Evolutionary conservation across 345 rosid species (phyloP).

Genomic region (Brassica nigra): DNA sequence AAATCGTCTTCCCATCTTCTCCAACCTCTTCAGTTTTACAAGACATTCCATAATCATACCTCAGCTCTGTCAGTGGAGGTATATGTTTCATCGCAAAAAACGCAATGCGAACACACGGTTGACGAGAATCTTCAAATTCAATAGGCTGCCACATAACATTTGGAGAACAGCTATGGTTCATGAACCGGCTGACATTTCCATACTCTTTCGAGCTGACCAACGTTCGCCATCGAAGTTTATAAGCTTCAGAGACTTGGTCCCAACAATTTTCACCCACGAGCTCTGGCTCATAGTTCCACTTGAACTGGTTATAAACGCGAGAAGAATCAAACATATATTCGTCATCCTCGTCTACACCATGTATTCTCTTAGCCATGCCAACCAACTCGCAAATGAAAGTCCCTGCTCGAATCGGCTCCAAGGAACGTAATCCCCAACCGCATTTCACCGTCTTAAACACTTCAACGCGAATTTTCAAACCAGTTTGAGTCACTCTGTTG

Average conservation of each 20-base stretch:
- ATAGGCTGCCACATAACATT: slow-evolving; percentile 63
- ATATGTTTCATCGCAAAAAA: slow-evolving; percentile 50
- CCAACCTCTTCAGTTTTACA: neutral
- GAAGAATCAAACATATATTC: slow-evolving; percentile 60
- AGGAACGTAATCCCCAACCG: slow-evolving; percentile 59
- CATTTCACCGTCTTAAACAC: slow-evolving; percentile 45
- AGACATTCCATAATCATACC: slow-evolving; percentile 50
- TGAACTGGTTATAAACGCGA: slow-evolving; percentile 28
- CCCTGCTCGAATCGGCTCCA: slow-evolving; percentile 46
- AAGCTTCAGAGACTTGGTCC: slow-evolving; percentile 29
- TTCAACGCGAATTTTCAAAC: slow-evolving; percentile 46
- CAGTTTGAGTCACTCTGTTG: slow-evolving; percentile 45
- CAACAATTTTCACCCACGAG: slow-evolving; percentile 20
- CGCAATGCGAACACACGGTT: slow-evolving; percentile 34
- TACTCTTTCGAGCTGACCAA: slow-evolving; percentile 54
- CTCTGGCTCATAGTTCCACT: slow-evolving; percentile 33
- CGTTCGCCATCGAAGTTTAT: slow-evolving; percentile 48
- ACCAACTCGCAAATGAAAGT: slow-evolving; percentile 57
- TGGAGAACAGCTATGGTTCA: slow-evolving; percentile 52
- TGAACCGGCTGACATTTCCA: slow-evolving; percentile 67
- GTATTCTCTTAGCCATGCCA: slow-evolving; percentile 29
- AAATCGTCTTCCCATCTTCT: slow-evolving; percentile 19
- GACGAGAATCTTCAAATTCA: slow-evolving; percentile 27
- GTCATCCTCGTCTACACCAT: slow-evolving; percentile 14
- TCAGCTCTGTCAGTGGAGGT: slow-evolving; percentile 58